Evolutionary conservation across 345 rosid species (phyloP).

Genomic region (Eucalyptus erythrocorys): DNA sequence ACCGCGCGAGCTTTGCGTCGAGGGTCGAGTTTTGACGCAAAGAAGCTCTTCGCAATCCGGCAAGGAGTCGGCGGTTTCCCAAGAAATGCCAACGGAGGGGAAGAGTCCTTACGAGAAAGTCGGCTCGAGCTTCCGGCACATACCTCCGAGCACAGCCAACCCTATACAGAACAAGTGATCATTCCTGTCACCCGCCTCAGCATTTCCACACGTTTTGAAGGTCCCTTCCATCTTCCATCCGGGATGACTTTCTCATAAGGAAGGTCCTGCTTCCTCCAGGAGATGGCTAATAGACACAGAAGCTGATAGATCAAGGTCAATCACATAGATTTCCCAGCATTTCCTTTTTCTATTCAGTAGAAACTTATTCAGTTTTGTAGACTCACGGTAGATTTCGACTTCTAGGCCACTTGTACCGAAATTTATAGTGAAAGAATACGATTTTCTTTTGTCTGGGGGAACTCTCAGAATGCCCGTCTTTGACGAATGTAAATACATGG

Average conservation of each 20-base stretch:
- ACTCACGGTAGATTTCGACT: neutral
- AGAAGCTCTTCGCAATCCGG: neutral
- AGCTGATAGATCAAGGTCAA: neutral
- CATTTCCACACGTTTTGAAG: neutral
- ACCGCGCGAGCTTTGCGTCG: slow-evolving; percentile 13
- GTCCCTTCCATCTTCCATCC: neutral
- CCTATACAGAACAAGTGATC: slow-evolving; percentile 71
- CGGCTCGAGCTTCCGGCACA: slow-evolving; percentile 41
- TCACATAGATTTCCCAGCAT: neutral
- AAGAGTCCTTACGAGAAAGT: slow-evolving; percentile 25
- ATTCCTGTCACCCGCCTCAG: neutral
- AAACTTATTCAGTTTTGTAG: neutral
- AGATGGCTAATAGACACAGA: neutral
- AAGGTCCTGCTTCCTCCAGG: neutral
- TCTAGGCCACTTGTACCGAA: neutral
- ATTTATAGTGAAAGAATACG: neutral
- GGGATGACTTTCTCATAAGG: neutral
- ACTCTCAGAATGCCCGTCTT: neutral
- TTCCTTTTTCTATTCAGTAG: neutral
- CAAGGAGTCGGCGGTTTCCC: slow-evolving; percentile 15
- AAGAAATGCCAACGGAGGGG: slow-evolving; percentile 19
- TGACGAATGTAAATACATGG: neutral
- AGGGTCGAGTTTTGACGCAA: slow-evolving; percentile 12
- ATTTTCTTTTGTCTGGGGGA: neutral
- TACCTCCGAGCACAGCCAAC: slow-evolving; percentile 61